These are phyloP conservation scores for Agastache rugosa DNA, from an alignment of 257 asterid species.

Conservation along the genomic window DNA sequence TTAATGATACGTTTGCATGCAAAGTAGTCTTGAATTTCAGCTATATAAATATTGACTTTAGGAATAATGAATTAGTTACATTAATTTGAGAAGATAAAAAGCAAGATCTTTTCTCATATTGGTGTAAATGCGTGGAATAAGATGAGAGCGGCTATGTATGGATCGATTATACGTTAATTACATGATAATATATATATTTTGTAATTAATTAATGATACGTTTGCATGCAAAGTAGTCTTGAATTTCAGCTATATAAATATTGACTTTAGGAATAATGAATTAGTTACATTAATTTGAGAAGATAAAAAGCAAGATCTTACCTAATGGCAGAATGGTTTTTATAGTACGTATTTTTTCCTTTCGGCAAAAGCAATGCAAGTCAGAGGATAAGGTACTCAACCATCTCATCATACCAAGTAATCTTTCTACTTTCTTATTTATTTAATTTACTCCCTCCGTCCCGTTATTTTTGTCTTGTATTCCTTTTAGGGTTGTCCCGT, in stretches of 20 bases:
- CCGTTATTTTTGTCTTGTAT: too few species aligned
- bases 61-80: constrained; percentile 33
- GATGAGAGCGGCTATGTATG: too few species aligned
- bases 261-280: neutral
- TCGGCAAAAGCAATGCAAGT: constrained; percentile 46
- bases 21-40: neutral
- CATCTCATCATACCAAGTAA: constrained; percentile 35
- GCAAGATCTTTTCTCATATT: neutral
- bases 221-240: constrained; percentile 7
- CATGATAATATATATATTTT: too few species aligned
- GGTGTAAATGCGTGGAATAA: too few species aligned
- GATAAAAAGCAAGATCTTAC: neutral
- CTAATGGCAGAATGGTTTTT: neutral
- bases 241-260: neutral
- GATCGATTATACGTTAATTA: too few species aligned
- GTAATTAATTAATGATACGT: neutral
- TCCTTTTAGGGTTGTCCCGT: too few species aligned
- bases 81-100: neutral
- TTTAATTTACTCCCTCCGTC: too few species aligned
- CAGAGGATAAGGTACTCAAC: constrained; percentile 43
- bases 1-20: constrained; percentile 19
- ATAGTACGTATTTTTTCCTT: constrained; percentile 31
- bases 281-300: constrained; percentile 26
- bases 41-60: constrained; percentile 2
- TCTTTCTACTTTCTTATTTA: constrained; percentile 16